phyloP scores from a whole-genome alignment of 73 alveolate genomes.

The Uronychia setigera region DNA sequence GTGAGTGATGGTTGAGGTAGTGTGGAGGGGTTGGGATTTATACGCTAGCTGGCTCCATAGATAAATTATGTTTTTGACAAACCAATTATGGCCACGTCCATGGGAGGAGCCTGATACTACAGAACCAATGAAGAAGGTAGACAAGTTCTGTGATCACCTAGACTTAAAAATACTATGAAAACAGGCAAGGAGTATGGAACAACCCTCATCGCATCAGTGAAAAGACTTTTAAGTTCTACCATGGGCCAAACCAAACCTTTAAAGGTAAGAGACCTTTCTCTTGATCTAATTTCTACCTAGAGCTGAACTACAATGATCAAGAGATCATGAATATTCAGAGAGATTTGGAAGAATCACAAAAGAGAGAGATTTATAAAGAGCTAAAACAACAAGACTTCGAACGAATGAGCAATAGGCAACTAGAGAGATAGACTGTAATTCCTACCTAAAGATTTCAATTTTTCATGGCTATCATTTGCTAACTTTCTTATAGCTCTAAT shows the following conservation, averaged over 20 bases:
- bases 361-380: constrained; percentile 3
- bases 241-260: constrained; percentile 24
- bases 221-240: constrained; percentile 18
- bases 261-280: constrained; percentile 17
- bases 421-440: constrained; percentile 49
- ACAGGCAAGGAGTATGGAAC: constrained; percentile 12
- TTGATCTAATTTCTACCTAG: background rate
- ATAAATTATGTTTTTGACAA: no score
- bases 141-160: background rate
- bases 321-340: constrained; percentile 18
- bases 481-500: constrained; percentile 17
- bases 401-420: constrained; percentile 29
- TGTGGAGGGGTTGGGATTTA: no score
- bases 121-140: background rate
- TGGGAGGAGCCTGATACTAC: background rate
- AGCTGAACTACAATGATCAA: constrained; percentile 29
- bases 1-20: no score
- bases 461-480: background rate
- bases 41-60: no score
- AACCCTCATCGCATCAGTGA: constrained; percentile 37
- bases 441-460: no score
- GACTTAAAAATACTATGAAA: constrained; percentile 36
- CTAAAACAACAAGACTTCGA: constrained; percentile 8
- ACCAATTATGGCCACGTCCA: no score
- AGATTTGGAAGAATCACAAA: constrained; percentile 6